These are phyloP conservation scores for Penicillium desertorum DNA, from an alignment of 495 filamentous ascomycete genomes.

Conservation along the genomic window DNA sequence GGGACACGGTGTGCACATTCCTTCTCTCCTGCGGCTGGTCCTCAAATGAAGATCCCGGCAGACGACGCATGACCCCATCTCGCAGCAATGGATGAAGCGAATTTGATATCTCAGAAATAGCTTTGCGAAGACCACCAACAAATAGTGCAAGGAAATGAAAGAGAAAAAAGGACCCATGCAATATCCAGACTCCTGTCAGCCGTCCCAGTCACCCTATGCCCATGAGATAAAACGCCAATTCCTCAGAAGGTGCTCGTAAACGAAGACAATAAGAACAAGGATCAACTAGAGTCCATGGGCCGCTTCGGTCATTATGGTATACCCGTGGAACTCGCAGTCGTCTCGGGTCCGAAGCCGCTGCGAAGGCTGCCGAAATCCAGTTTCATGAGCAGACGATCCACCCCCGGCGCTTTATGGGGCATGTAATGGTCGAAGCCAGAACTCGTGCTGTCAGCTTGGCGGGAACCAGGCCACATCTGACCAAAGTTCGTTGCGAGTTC, in stretches of 20 bases:
- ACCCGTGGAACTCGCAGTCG: conserved; percentile 11
- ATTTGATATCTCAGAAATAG: background rate
- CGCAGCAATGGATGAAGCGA: conserved; percentile 11
- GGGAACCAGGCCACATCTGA: conserved; percentile 17
- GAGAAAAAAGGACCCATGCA: background rate
- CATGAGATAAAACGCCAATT: conserved; percentile 8
- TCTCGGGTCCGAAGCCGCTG: conserved; percentile 16
- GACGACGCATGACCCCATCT: conserved; percentile 9
- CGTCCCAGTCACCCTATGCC: background rate
- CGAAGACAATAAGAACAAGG: background rate
- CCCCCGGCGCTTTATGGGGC: conserved; percentile 65
- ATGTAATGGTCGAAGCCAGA: conserved; percentile 51
- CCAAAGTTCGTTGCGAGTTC: conserved; percentile 19
- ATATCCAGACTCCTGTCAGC: conserved; percentile 1
- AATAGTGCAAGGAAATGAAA: background rate
- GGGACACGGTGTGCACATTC: conserved; percentile 1
- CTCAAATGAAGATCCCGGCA: background rate
- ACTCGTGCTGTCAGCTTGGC: conserved; percentile 17
- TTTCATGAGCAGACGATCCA: conserved; percentile 83
- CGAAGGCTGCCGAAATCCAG: conserved; percentile 65
- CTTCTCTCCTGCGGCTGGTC: background rate
- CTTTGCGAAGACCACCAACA: background rate
- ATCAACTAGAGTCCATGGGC: background rate
- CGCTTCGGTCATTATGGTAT: conserved; percentile 9
- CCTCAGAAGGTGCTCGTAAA: background rate